Evolutionary conservation across 2,329 filamentous ascomycete species (phyloP).

Genomic region (Exophiala aquamarina): DNA sequence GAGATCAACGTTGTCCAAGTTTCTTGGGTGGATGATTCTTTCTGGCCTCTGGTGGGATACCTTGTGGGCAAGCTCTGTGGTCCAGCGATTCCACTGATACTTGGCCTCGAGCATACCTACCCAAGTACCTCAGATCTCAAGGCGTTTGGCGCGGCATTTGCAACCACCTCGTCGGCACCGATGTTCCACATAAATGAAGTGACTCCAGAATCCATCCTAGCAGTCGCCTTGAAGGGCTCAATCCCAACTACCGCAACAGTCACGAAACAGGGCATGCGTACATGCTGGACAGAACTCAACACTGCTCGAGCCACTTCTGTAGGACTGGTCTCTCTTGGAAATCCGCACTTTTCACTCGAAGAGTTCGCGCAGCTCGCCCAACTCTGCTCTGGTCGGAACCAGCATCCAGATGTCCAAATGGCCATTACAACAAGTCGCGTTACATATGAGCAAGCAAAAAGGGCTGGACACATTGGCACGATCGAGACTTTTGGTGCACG

Average conservation of each 20-base stretch:
- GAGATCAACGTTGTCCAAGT: not conserved
- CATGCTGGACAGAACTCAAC: constrained; percentile 26
- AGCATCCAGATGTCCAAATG: constrained; percentile 14
- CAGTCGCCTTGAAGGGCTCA: not conserved
- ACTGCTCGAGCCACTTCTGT: constrained; percentile 26
- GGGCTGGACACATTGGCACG: constrained; percentile 31
- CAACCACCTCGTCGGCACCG: constrained; percentile 41
- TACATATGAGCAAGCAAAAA: constrained; percentile 19
- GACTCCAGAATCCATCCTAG: constrained; percentile 37
- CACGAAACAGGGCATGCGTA: constrained; percentile 1
- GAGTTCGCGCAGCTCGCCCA: constrained; percentile 37
- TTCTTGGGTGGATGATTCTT: constrained; percentile 33
- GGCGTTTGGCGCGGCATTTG: constrained; percentile 47
- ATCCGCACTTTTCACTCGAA: constrained; percentile 45
- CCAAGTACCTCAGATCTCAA: constrained; percentile 39
- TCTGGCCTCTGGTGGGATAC: constrained; percentile 44
- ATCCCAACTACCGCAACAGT: constrained; percentile 2
- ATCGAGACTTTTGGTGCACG: constrained; percentile 40
- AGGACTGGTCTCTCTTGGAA: constrained; percentile 45
- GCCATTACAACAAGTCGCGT: constrained; percentile 12
- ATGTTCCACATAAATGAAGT: constrained; percentile 47
- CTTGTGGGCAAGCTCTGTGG: constrained; percentile 33
- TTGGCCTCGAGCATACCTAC: constrained; percentile 32
- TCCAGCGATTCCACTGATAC: constrained; percentile 37
- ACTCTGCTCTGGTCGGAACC: constrained; percentile 32